These are phyloP conservation scores for Logfia minima DNA, from an alignment of 129 eudicot species.

Conservation along the genomic window DNA sequence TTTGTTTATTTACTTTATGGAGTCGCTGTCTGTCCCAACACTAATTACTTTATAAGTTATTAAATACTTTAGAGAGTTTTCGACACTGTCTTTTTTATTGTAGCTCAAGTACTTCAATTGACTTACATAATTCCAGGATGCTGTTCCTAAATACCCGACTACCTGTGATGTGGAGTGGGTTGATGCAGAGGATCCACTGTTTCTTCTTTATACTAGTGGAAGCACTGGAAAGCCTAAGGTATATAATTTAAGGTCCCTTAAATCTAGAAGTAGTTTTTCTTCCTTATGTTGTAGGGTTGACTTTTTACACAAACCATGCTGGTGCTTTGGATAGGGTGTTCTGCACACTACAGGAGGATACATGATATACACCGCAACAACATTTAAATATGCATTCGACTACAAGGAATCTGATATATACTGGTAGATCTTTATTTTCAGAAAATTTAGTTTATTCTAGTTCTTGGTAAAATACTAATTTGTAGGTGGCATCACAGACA, in stretches of 20 bases:
- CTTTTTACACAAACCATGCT: slow-evolving; percentile 16
- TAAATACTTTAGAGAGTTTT: neutral
- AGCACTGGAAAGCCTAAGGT: slow-evolving; percentile 99
- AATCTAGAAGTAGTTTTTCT: neutral
- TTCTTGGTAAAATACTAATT: neutral
- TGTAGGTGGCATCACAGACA: neutral
- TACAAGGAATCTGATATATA: slow-evolving; percentile 80
- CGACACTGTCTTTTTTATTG: neutral
- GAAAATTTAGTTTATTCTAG: neutral
- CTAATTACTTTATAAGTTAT: neutral
- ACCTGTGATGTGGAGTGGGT: slow-evolving; percentile 92
- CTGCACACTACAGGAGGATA: slow-evolving; percentile 99
- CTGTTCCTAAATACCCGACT: slow-evolving; percentile 62
- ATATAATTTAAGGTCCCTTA: slow-evolving; percentile 4
- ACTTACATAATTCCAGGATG: slow-evolving; percentile 53
- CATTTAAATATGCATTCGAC: slow-evolving; percentile 97
- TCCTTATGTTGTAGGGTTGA: neutral
- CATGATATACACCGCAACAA: slow-evolving; percentile 96
- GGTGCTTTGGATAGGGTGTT: slow-evolving; percentile 66
- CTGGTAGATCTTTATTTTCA: slow-evolving; percentile 55
- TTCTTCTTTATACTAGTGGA: slow-evolving; percentile 96
- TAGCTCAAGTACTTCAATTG: slow-evolving; percentile 13
- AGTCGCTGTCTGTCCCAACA: neutral
- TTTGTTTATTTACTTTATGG: neutral
- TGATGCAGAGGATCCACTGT: slow-evolving; percentile 95